Conservation (phyloP, 495 filamentous ascomycete genomes). For the Trichoderma erinaceum region DNA sequence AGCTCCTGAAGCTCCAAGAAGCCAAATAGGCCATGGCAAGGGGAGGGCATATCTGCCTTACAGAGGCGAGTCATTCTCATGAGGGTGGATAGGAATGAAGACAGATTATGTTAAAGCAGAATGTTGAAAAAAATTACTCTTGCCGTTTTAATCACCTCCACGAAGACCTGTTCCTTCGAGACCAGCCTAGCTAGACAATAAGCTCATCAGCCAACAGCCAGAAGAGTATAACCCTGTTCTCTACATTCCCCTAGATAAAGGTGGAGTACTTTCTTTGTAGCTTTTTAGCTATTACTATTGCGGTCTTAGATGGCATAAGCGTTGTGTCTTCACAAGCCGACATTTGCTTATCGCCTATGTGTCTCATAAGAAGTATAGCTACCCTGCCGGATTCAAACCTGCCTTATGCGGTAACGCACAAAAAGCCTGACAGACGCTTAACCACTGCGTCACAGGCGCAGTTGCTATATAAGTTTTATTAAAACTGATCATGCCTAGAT, state of each 20-base stretch:
- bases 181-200: not conserved
- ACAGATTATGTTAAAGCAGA: not conserved
- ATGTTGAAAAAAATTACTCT: not conserved
- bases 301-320: not conserved
- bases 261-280: not conserved
- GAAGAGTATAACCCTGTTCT: not conserved
- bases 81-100: not conserved
- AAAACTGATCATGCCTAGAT: not conserved
- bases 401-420: not conserved
- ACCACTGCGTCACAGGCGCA: not conserved
- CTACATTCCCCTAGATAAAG: not conserved
- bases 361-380: not conserved
- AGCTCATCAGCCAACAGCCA: not conserved
- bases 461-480: not conserved
- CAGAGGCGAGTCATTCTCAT: not conserved
- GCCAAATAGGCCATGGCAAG: slow-evolving; percentile 6
- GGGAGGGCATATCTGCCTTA: not conserved
- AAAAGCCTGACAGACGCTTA: not conserved
- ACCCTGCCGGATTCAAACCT: not conserved
- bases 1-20: slow-evolving; percentile 34
- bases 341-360: not conserved
- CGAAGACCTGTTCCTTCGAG: not conserved
- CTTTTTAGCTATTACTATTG: not conserved
- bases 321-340: slow-evolving; percentile 1
- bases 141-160: not conserved